Conservation (phyloP, 345 rosid genomes). For the Balakata baccata region DNA sequence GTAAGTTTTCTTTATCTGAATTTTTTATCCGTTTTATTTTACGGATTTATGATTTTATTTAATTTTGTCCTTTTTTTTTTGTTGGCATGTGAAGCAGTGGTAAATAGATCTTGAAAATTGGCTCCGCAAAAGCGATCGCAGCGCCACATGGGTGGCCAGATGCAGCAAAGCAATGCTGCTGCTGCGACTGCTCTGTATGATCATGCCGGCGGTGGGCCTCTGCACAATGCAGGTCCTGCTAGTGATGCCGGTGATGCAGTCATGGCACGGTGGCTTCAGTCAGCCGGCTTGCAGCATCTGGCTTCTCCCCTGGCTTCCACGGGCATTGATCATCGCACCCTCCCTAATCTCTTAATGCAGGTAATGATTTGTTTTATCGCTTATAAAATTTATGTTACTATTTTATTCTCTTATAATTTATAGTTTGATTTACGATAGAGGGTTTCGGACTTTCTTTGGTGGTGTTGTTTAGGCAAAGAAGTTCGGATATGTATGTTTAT, state of each 20-base stretch:
- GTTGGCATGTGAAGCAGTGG: constrained; percentile 37
- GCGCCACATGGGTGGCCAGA: constrained; percentile 99
- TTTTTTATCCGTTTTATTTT: not conserved
- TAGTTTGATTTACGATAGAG: not conserved
- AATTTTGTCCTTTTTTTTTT: constrained; percentile 2
- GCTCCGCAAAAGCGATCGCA: constrained; percentile 99
- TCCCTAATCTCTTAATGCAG: constrained; percentile 91
- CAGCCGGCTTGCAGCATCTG: constrained; percentile 99
- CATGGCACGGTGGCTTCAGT: constrained; percentile 99
- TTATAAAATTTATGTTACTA: not conserved
- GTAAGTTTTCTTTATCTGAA: constrained; percentile 39
- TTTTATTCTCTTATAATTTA: not conserved
- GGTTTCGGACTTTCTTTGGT: not conserved
- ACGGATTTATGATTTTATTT: constrained; percentile 4
- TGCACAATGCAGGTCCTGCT: constrained; percentile 58
- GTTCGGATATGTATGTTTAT: not conserved
- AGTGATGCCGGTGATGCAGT: constrained; percentile 89
- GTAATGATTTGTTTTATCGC: constrained; percentile 26
- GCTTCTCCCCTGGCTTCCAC: constrained; percentile 91
- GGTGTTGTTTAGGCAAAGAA: not conserved
- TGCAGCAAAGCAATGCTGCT: constrained; percentile 95
- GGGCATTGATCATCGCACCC: constrained; percentile 72
- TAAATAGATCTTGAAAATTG: constrained; percentile 80
- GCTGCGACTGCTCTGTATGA: constrained; percentile 82
- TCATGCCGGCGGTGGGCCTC: constrained; percentile 45